Base-by-base conservation (phyloP, 257 asterid species). In the Osmanthus fragrans region DNA sequence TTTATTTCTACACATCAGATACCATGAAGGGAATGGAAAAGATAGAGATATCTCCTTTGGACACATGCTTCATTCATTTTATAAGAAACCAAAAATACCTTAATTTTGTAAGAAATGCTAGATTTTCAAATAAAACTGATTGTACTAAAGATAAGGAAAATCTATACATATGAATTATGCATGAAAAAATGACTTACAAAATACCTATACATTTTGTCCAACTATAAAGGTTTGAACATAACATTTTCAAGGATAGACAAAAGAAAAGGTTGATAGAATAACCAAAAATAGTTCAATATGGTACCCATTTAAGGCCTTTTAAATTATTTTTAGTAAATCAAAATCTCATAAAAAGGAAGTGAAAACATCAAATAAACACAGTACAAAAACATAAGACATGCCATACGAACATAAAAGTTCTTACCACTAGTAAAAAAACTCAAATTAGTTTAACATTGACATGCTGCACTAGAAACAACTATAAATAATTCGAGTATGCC, bases 401-500 rank as follows among this genome's bases (percentile, higher is more conserved):
- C 32, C 10, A 19, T 63, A 63, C 25, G 34, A 63, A 63, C 16
- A 63, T 27, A 63, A 11, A 10, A 63, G 34, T 33, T 63, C 68
- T 63, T 63, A 25, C 19, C 25, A 21, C 32, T 25, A 25, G 18
- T 63, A 63, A 63, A 7, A 60, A 23, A 23, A 30, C 7, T 11
- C 16, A 19, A 21, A 63, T 25, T 23, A 23, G 6, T 23, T 21
- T 10, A 63, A 63, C 4, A 0, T 29, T 3, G 68, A 63, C 32
- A 63, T 63, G 10, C 13, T 63, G 25, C 0, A 18, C 34, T 63
- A 70, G 42, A 80, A 76, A 33, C 1, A 25, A 66, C 12, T 72
- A n/a, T 72, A 67, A 75, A 84, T 16, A 34, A 73, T 63, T 63
- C 25, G 33, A 63, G 18, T 3, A 3, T 63, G 34, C 5, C 30